Evolutionary conservation across 495 filamentous ascomycete species (phyloP).

Genomic region (Trichoderma reesei): DNA sequence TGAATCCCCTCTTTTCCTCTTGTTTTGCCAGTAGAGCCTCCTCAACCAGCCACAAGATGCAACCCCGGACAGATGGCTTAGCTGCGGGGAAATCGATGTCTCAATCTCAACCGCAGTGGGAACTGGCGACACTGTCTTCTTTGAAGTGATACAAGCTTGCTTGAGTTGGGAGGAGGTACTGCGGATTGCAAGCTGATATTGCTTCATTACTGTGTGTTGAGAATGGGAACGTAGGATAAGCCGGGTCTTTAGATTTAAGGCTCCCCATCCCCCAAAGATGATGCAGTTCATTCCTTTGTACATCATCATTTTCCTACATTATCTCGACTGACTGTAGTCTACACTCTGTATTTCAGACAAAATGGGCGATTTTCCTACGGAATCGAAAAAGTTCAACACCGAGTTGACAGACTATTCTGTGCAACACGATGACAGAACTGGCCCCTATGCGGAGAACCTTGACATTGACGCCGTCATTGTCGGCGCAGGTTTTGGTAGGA

Average conservation of each 20-base stretch:
- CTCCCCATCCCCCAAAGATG: background rate
- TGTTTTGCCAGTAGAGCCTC: background rate
- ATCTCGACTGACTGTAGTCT: background rate
- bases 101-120: background rate
- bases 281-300: background rate
- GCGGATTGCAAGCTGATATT: background rate
- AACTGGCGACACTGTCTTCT: background rate
- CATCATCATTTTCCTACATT: background rate
- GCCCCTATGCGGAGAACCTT: constrained; percentile 24
- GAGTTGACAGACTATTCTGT: constrained; percentile 19
- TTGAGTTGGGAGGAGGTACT: background rate
- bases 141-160: background rate
- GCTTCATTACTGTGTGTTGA: background rate
- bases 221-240: background rate
- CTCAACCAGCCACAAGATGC: background rate
- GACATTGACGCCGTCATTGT: constrained; percentile 44
- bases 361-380: constrained; percentile 3
- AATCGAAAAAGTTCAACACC: constrained; percentile 18
- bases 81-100: background rate
- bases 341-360: background rate
- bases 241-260: background rate
- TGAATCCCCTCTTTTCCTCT: background rate
- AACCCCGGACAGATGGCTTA: background rate
- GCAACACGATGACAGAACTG: constrained; percentile 28
- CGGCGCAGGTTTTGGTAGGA: constrained; percentile 39